Base-by-base conservation (phyloP, 805 yeast species). In the Candida michaelii region DNA sequence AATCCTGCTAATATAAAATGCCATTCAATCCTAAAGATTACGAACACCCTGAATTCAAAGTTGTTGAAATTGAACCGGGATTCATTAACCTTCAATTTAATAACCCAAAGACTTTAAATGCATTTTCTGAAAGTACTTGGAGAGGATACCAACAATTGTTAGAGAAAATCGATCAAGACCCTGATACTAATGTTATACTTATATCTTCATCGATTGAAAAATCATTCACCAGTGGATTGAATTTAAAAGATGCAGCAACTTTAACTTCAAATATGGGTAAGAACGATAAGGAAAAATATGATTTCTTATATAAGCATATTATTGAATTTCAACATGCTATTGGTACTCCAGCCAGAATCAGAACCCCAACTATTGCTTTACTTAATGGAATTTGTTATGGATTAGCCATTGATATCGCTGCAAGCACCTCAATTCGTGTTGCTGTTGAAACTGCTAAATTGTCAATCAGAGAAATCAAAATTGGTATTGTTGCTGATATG, bases 401-500 rank as follows among this genome's bases (percentile, higher is more conserved):
- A 0, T 68, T 86, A 36, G 91, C 84, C 0, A 49, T 86, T 14
- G 93, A 85, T 58, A 74, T 85, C 33, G 63, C 83, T 6, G 62
- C 82, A 11, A 76, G 85, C 0, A 71, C 75, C 21, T 71, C 80
- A 12, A 76, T 85, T 17, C 72, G 90, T 39, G 58, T 81, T 10
- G 79, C 80, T 9, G 63, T 80, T 3, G 62, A 63, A 23, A 83
- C 76, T 48, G 73, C 77, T 11, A 62, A 55, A 30, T 70, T 83
- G 49, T 73, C 84, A 31, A 76, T 86, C 43, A 76, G 83, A 43
- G 95, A 85, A 62, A 79, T 85, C 46, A 77, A 80, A 47, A 70
- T 85, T 41, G 93, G 91, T 2, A 71, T 86, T 56, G 76, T 86
- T 29, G 89, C 93, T 1, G 93, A 86, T 57, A 83, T 85, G 54